A percentile compares a stretch with the other conserved stretches of the same genome.
These are phyloP conservation scores for Moniliophthora roreri DNA, from an alignment of 1,284 basidiomycete genomes.

Conservation along the genomic window DNA sequence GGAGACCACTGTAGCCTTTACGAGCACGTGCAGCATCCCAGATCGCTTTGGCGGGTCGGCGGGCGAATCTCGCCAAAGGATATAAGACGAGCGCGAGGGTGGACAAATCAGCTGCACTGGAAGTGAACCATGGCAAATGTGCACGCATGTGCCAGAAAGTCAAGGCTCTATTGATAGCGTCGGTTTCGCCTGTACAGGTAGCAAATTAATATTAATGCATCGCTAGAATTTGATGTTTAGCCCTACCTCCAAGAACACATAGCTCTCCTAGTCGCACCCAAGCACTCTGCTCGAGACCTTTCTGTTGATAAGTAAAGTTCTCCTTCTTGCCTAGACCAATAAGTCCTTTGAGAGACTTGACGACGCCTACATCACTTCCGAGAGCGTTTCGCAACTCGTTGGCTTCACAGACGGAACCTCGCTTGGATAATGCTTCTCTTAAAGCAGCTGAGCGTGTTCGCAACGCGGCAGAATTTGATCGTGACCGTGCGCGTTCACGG, in stretches of 20 bases:
- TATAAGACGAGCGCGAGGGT: slow-evolving; percentile 58
- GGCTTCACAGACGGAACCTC: slow-evolving; percentile 39
- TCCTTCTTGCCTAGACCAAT: slow-evolving; percentile 24
- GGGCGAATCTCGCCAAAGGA: slow-evolving; percentile 29
- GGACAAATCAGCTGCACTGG: slow-evolving; percentile 47
- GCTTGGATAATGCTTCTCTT: slow-evolving; percentile 24
- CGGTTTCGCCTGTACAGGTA: slow-evolving; percentile 27
- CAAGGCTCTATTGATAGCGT: slow-evolving; percentile 43
- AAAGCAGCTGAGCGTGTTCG: slow-evolving; percentile 18
- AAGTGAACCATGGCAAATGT: slow-evolving; percentile 37
- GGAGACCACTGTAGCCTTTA: slow-evolving; percentile 11
- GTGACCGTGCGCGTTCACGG: neutral
- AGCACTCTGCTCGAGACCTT: slow-evolving; percentile 47
- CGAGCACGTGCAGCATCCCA: slow-evolving; percentile 36
- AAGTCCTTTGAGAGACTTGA: slow-evolving; percentile 34
- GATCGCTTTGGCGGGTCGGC: slow-evolving; percentile 35
- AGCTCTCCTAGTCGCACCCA: slow-evolving; percentile 56
- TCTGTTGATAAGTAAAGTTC: slow-evolving; percentile 33
- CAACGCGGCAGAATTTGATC: slow-evolving; percentile 1
- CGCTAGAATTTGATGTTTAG: slow-evolving; percentile 7
- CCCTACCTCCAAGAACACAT: slow-evolving; percentile 41
- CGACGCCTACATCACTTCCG: slow-evolving; percentile 36
- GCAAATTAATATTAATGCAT: slow-evolving; percentile 18
- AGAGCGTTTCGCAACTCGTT: slow-evolving; percentile 38
- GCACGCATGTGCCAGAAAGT: slow-evolving; percentile 51